phyloP scores from a whole-genome alignment of 257 asterid genomes.

The Ehretia macrophylla region DNA sequence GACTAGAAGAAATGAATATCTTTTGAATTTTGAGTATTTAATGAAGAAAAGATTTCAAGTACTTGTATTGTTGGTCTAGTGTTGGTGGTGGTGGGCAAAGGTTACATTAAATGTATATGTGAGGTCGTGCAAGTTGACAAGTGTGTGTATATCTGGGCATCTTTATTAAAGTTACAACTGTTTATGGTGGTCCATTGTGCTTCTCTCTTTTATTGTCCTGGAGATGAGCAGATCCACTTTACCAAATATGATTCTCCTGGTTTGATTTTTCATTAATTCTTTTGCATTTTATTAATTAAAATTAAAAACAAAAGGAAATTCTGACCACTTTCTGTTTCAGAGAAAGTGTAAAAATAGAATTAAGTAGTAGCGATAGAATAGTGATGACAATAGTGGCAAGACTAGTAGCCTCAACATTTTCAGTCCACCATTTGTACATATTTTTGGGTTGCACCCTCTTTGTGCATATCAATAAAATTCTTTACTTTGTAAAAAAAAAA shows the following conservation, averaged over 20 bases:
- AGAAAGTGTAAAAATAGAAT: neutral
- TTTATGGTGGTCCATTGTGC: slow-evolving; percentile 26
- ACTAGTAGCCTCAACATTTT: too few relatives aligned
- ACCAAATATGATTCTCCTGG: slow-evolving; percentile 20
- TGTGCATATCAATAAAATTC: too few relatives aligned
- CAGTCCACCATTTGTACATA: neutral
- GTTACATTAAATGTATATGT: too few relatives aligned
- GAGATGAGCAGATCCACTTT: slow-evolving; percentile 26
- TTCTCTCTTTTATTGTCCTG: slow-evolving; percentile 24
- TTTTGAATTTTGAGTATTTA: slow-evolving; percentile 1
- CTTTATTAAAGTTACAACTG: slow-evolving; percentile 10
- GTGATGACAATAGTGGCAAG: neutral
- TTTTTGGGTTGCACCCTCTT: too few relatives aligned
- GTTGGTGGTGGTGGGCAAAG: neutral
- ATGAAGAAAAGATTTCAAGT: neutral
- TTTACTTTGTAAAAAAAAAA: too few relatives aligned
- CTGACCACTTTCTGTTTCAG: neutral
- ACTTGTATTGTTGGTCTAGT: too few relatives aligned
- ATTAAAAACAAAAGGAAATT: too few relatives aligned
- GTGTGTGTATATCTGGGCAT: slow-evolving; percentile 14
- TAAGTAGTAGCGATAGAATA: neutral
- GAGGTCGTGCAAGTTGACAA: neutral
- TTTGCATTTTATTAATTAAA: too few relatives aligned
- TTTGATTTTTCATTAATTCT: neutral
- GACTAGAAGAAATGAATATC: neutral